phyloP scores from a whole-genome alignment of 495 filamentous ascomycete species.

The Halenospora varia region DNA sequence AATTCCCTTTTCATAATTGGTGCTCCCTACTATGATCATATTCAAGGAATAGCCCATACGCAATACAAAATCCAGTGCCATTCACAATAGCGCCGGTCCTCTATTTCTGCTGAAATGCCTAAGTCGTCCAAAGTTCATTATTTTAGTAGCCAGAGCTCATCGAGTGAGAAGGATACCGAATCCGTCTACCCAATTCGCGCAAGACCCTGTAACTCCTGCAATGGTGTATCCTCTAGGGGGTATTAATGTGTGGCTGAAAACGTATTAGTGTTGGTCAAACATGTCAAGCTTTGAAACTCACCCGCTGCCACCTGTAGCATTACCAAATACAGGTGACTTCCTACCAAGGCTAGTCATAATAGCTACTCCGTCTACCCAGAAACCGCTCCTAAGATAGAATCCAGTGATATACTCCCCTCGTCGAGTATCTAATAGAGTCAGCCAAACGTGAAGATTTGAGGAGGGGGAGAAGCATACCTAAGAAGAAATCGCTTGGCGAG shows the following conservation, averaged over 20 bases:
- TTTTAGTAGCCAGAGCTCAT: slow-evolving; percentile 30
- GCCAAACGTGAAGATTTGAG: background rate
- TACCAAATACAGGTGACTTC: slow-evolving; percentile 82
- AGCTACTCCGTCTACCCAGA: slow-evolving; percentile 88
- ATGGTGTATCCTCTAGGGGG: slow-evolving; percentile 88
- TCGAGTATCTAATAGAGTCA: slow-evolving; percentile 58
- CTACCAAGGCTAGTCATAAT: slow-evolving; percentile 85
- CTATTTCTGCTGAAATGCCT: slow-evolving; percentile 1
- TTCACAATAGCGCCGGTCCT: background rate
- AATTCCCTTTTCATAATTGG: too few species aligned
- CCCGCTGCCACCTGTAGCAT: slow-evolving; percentile 75
- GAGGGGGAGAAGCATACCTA: slow-evolving; percentile 45
- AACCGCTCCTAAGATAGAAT: slow-evolving; percentile 76
- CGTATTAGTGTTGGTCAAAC: slow-evolving; percentile 5
- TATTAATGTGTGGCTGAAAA: slow-evolving; percentile 74
- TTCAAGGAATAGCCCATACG: background rate
- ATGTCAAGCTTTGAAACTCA: too few species aligned
- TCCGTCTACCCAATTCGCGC: slow-evolving; percentile 78
- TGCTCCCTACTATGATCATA: background rate
- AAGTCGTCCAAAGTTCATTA: background rate
- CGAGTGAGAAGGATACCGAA: slow-evolving; percentile 82
- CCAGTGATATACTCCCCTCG: slow-evolving; percentile 83
- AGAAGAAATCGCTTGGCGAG: slow-evolving; percentile 66
- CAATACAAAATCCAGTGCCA: background rate
- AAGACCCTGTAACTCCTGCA: slow-evolving; percentile 81